phyloP scores from a whole-genome alignment of 768 basidiomycete species.

The Inosperma sp. region DNA sequence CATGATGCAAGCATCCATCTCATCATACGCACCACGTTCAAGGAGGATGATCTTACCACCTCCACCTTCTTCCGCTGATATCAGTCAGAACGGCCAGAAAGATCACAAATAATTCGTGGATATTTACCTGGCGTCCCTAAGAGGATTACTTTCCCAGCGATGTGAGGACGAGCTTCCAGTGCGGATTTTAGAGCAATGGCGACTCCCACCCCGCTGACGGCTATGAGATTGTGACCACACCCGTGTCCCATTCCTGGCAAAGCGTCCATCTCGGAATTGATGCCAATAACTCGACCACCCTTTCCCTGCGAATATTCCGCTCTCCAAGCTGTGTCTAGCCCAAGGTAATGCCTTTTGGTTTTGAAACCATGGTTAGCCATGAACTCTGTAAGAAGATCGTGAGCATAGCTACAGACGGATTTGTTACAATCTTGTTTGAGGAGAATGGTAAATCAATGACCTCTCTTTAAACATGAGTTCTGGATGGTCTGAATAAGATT shows the following conservation, averaged over 20 bases:
- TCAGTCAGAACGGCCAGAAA: not conserved
- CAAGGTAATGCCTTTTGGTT: slow-evolving; percentile 68
- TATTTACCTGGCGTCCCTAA: slow-evolving; percentile 69
- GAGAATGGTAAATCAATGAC: slow-evolving; percentile 32
- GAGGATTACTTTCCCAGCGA: slow-evolving; percentile 64
- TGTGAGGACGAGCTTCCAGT: slow-evolving; percentile 49
- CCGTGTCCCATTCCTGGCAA: slow-evolving; percentile 56
- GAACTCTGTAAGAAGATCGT: slow-evolving; percentile 62
- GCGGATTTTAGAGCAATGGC: slow-evolving; percentile 72
- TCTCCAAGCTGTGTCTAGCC: slow-evolving; percentile 71
- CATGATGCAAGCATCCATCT: slow-evolving; percentile 83
- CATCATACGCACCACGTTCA: slow-evolving; percentile 70
- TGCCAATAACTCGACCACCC: slow-evolving; percentile 62
- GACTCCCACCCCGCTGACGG: slow-evolving; percentile 68
- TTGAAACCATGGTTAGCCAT: slow-evolving; percentile 64
- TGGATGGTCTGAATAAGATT: slow-evolving; percentile 48
- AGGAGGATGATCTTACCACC: slow-evolving; percentile 75
- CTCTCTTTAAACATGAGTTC: slow-evolving; percentile 63
- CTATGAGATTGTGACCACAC: slow-evolving; percentile 83
- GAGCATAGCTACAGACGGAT: slow-evolving; percentile 52
- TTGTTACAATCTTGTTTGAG: slow-evolving; percentile 4
- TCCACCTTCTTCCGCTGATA: slow-evolving; percentile 68
- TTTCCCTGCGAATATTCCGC: slow-evolving; percentile 61
- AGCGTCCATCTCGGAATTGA: slow-evolving; percentile 81
- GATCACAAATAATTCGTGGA: not conserved